phyloP scores from a whole-genome alignment of 768 basidiomycete species.

The Boletus rubroflammeus region DNA sequence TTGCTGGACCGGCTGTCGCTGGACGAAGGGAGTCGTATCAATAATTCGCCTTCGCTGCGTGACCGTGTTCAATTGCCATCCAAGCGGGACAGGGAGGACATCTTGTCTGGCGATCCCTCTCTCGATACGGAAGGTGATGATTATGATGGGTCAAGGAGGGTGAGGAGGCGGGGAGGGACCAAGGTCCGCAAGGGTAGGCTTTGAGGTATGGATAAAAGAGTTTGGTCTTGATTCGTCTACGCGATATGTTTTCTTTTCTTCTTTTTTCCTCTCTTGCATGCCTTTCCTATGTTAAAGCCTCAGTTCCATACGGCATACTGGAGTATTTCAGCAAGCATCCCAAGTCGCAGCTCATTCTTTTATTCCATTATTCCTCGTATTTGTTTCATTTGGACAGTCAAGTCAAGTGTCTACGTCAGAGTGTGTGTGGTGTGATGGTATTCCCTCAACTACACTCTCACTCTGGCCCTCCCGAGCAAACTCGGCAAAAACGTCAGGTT shows the following conservation, averaged over 20 bases:
- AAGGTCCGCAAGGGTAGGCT: conserved; percentile 21
- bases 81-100: conserved; percentile 33
- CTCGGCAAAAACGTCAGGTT: conserved; percentile 29
- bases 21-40: conserved; percentile 12
- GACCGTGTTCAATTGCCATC: conserved; percentile 37
- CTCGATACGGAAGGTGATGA: conserved; percentile 21
- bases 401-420: background rate
- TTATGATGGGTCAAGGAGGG: conserved; percentile 21
- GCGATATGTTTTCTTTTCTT: background rate
- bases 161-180: conserved; percentile 21
- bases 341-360: conserved; percentile 6
- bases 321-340: conserved; percentile 1
- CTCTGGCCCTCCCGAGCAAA: conserved; percentile 7
- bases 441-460: background rate
- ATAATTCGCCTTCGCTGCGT: conserved; percentile 27
- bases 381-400: conserved; percentile 8
- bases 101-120: conserved; percentile 12
- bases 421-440: no score
- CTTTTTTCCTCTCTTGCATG: background rate
- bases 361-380: conserved; percentile 21
- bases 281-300: background rate
- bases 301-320: conserved; percentile 2
- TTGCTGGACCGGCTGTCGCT: conserved; percentile 38
- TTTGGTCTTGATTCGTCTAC: background rate
- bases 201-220: conserved; percentile 2